Evolutionary conservation across 1,139 yeast species (phyloP), one percentile per base, ranked within the genome.

Genomic region (Geotrichum citri-aurantii): DNA sequence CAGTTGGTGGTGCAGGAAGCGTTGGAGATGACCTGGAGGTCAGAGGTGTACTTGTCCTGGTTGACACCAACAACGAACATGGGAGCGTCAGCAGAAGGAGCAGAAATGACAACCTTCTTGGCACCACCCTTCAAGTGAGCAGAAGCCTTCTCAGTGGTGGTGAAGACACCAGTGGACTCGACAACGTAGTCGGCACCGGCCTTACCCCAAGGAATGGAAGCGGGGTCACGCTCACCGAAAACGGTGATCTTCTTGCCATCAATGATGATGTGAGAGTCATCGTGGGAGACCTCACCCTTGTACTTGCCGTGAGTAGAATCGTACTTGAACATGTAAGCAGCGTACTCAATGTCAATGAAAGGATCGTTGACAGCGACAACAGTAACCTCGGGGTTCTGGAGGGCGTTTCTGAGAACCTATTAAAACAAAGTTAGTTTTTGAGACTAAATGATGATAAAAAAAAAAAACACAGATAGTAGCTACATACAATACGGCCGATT

Each of bases 1-100:
- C 95, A 86, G 85, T 87, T 87, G 75, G 95, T 87, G 79, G 95
- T 87, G 83, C 95, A 88, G 62, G 95, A 87, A 70, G 95, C 95
- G 77, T 87, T 87, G 69, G 95, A 87, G 69, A 87, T 80, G 70
- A 87, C 87, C 73, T 78, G 77, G 76, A 83, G 77, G 77, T 85
- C 88, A 65, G 85, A 74, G 69, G 84, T 83, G 84, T 87, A 87
- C 72, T 82, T 79, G 67, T 84, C 85, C 68, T 81, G 83, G 77
- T 87, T 87, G 74, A 87, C 95, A 80, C 95, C 95, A 67, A 82
- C 81, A 69, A 88, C 95, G 73, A 85, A 88, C 93, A 87, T 87
- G 75, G 95, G 95, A 69, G 95, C 95, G 71, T 87, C 93, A 66
- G 84, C 78, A 62, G 95, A 87, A 69, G 95, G 95, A 73, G 95